Evolutionary conservation across 768 basidiomycete species (phyloP).

Genomic region (Tephrocybe sp.): DNA sequence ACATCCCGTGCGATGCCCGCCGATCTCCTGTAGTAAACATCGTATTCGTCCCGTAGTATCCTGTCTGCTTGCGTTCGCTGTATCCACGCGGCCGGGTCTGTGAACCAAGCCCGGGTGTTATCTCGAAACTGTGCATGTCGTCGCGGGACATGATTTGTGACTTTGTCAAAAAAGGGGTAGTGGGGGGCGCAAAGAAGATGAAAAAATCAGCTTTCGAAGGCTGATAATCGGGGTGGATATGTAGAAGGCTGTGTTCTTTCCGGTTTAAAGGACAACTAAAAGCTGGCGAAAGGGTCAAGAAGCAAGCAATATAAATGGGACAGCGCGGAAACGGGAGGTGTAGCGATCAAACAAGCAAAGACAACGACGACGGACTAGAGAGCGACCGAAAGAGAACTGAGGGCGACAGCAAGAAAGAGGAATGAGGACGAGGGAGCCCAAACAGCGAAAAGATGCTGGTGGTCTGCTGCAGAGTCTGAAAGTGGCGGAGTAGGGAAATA

Average conservation of each 20-base stretch:
- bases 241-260: constrained; percentile 17
- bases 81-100: constrained; percentile 22
- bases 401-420: constrained; percentile 33
- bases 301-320: constrained; percentile 20
- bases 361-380: constrained; percentile 39
- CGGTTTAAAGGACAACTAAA: constrained; percentile 15
- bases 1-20: constrained; percentile 23
- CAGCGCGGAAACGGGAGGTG: constrained; percentile 19
- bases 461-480: constrained; percentile 27
- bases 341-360: constrained; percentile 31
- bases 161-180: constrained; percentile 12
- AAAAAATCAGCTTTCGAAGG: constrained; percentile 11
- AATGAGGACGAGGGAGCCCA: constrained; percentile 9
- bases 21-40: constrained; percentile 29
- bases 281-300: constrained; percentile 15
- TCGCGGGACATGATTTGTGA: constrained; percentile 39
- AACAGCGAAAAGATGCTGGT: constrained; percentile 14
- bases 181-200: constrained; percentile 19
- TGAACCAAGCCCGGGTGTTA: constrained; percentile 29
- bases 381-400: constrained; percentile 34
- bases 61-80: constrained; percentile 20
- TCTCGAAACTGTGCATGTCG: constrained; percentile 42
- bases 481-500: constrained; percentile 37
- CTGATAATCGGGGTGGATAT: constrained; percentile 6
- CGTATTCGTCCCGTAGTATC: constrained; percentile 16